Evolutionary conservation across 2,329 filamentous ascomycete species (phyloP).

Genomic region (Aspergillus quadricinctus): DNA sequence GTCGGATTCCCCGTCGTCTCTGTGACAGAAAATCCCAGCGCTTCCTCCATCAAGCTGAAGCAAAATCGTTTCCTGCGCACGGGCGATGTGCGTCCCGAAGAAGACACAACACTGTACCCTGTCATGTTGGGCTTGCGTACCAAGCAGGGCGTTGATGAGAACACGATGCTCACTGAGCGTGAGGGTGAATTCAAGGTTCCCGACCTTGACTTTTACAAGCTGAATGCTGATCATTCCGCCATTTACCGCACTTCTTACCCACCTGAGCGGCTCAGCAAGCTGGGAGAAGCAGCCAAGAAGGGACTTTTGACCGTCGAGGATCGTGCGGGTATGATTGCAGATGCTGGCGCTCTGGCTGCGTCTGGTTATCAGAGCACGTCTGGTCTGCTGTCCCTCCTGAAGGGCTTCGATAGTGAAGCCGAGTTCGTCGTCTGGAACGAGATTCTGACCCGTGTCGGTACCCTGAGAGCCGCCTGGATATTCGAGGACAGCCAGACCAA

Average conservation of each 20-base stretch:
- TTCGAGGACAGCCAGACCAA: slow-evolving; percentile 71
- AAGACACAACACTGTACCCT: slow-evolving; percentile 82
- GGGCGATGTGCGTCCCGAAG: slow-evolving; percentile 87
- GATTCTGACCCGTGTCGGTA: slow-evolving; percentile 71
- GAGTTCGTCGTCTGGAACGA: slow-evolving; percentile 97
- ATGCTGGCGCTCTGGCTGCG: slow-evolving; percentile 81
- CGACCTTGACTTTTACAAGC: slow-evolving; percentile 85
- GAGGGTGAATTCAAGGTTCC: slow-evolving; percentile 74
- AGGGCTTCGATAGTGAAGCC: slow-evolving; percentile 74
- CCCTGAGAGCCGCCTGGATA: slow-evolving; percentile 81
- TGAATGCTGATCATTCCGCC: slow-evolving; percentile 91
- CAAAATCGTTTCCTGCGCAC: slow-evolving; percentile 94
- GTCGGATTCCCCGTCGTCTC: slow-evolving; percentile 89
- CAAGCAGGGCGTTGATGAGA: slow-evolving; percentile 75
- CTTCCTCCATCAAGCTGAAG: slow-evolving; percentile 76
- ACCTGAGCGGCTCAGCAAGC: slow-evolving; percentile 76
- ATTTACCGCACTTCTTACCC: slow-evolving; percentile 88
- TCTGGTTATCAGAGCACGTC: slow-evolving; percentile 94
- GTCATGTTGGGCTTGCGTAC: slow-evolving; percentile 84
- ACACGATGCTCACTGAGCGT: slow-evolving; percentile 66
- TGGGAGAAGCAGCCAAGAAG: slow-evolving; percentile 78
- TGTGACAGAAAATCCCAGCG: slow-evolving; percentile 69
- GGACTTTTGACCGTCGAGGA: slow-evolving; percentile 83
- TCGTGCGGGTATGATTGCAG: slow-evolving; percentile 88
- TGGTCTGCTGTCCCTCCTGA: slow-evolving; percentile 76